Conservation (phyloP, 352 stramenopile species). For the Pythium vanterpoolii region DNA sequence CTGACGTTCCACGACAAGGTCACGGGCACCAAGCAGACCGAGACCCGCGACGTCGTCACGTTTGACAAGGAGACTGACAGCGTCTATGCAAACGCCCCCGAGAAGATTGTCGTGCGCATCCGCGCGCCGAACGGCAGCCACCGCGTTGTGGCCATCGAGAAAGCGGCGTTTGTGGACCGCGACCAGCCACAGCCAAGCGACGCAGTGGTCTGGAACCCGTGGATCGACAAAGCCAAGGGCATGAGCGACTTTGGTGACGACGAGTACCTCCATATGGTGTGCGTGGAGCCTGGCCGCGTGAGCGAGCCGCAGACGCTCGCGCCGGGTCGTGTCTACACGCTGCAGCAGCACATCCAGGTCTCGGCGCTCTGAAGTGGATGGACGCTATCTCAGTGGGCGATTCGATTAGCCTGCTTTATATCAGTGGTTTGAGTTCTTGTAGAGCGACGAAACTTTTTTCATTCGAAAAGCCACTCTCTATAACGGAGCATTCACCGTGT, state of each 20-base stretch:
- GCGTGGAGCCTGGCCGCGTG: conserved; percentile 91
- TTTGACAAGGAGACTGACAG: conserved; percentile 86
- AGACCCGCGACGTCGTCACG: conserved; percentile 53
- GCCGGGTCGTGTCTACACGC: conserved; percentile 49
- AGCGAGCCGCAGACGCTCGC: conserved; percentile 63
- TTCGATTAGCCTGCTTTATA: neutral
- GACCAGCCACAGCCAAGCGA: conserved; percentile 49
- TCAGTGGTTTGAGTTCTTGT: neutral
- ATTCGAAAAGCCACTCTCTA: neutral
- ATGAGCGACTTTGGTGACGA: conserved; percentile 95
- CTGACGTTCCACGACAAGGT: conserved; percentile 90
- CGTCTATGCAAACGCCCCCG: conserved; percentile 80
- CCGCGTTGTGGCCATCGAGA: conserved; percentile 73
- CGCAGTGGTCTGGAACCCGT: conserved; percentile 94
- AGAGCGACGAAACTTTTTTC: neutral
- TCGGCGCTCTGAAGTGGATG: conserved; percentile 40
- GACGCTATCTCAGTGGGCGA: neutral
- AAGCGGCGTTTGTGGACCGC: conserved; percentile 55
- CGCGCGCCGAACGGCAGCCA: conserved; percentile 40
- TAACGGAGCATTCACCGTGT: neutral
- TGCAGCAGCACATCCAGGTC: conserved; percentile 65
- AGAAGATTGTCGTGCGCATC: conserved; percentile 64
- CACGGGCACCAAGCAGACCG: conserved; percentile 46
- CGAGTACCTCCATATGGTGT: conserved; percentile 94
- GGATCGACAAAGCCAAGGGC: conserved; percentile 88